phyloP scores from a whole-genome alignment of 2,329 filamentous ascomycete species.

The Periglandula ipomoeae region DNA sequence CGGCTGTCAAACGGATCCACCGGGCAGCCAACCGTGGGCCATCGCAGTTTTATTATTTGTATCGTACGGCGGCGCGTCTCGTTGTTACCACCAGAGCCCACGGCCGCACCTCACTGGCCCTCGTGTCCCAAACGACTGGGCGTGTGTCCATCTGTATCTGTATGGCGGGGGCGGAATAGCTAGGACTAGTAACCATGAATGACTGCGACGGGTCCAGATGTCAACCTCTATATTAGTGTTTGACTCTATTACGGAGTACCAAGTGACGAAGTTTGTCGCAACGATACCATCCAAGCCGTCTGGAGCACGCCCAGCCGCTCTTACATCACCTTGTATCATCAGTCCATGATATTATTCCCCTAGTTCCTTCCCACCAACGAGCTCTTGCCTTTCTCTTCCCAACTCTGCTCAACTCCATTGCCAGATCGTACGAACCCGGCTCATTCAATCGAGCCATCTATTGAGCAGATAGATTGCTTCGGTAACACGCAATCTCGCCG shows the following conservation, averaged over 20 bases:
- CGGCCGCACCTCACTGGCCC: too few species aligned
- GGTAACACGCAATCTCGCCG: not conserved
- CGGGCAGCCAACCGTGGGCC: conserved; percentile 7
- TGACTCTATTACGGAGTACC: not conserved
- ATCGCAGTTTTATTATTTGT: too few species aligned
- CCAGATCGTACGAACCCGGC: not conserved
- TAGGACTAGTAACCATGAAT: conserved; percentile 1
- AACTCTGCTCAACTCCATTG: too few species aligned
- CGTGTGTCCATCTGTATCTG: not conserved
- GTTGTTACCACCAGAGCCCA: too few species aligned
- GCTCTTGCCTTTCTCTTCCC: not conserved
- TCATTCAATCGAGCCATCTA: not conserved
- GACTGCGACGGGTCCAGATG: not conserved
- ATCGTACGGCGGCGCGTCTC: too few species aligned
- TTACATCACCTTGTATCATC: not conserved
- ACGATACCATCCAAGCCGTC: not conserved
- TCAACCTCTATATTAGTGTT: not conserved
- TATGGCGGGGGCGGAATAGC: not conserved
- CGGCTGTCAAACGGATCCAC: conserved; percentile 1
- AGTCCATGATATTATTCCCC: not conserved
- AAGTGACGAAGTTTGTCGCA: not conserved
- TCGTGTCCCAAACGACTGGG: not conserved
- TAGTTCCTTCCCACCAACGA: not conserved
- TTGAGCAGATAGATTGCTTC: not conserved
- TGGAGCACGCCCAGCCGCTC: not conserved